Conservation (phyloP, 2,329 filamentous ascomycete genomes). For the Colletotrichum brevisporum region DNA sequence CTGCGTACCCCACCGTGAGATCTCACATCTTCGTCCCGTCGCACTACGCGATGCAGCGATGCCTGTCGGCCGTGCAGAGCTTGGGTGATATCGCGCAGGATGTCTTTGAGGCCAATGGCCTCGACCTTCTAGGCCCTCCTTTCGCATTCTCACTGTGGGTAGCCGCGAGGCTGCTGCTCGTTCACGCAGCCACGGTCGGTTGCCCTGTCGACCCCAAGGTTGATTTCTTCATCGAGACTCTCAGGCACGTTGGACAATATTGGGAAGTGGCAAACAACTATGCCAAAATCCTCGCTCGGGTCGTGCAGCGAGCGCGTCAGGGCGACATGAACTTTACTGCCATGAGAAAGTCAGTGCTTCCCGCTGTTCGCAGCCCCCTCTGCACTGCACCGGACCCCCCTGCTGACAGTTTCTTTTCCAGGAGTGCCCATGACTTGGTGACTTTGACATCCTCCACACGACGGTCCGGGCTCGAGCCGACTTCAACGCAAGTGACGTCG, state of each 20-base stretch:
- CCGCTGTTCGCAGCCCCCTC: too few relatives aligned
- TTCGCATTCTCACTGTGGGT: slow-evolving; percentile 63
- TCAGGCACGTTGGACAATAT: slow-evolving; percentile 57
- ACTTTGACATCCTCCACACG: slow-evolving; percentile 53
- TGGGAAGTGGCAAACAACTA: slow-evolving; percentile 61
- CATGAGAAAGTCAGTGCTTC: slow-evolving; percentile 56
- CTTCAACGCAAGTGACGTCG: slow-evolving; percentile 55
- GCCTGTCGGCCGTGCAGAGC: slow-evolving; percentile 59
- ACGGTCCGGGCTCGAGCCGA: slow-evolving; percentile 54
- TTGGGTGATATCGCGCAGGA: slow-evolving; percentile 59
- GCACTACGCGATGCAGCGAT: slow-evolving; percentile 61
- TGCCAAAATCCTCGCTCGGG: slow-evolving; percentile 55
- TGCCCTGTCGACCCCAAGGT: slow-evolving; percentile 55
- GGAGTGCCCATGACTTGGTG: slow-evolving; percentile 57
- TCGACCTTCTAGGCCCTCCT: slow-evolving; percentile 58
- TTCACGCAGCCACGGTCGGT: slow-evolving; percentile 57
- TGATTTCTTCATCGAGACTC: slow-evolving; percentile 60
- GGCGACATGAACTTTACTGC: slow-evolving; percentile 53
- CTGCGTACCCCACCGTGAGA: slow-evolving; percentile 57
- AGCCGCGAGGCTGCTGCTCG: slow-evolving; percentile 56
- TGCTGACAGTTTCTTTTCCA: slow-evolving; percentile 41
- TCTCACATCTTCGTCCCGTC: slow-evolving; percentile 60
- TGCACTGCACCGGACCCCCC: not conserved
- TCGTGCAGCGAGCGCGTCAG: slow-evolving; percentile 54
- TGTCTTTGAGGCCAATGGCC: slow-evolving; percentile 58